Base-by-base conservation (phyloP, 176 grass and related monocot species). In the Oryza nivara region DNA sequence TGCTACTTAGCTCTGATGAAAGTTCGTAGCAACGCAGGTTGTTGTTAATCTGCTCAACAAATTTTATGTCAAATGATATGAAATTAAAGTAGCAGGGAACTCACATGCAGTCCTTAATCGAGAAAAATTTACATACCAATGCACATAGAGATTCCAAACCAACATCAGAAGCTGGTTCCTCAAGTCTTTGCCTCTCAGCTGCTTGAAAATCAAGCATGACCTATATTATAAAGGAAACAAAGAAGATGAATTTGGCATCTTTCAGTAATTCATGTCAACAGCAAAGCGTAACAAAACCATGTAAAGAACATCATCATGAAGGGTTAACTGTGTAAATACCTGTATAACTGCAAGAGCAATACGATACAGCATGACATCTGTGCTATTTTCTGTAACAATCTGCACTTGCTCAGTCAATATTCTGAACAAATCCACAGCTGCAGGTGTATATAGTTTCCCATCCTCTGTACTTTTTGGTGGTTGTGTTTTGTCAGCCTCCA, bases 131-230 rank as follows among this genome's bases (percentile, higher is more conserved):
- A 82, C 89, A 86, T 81, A 99, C 97, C 91, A 99, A 82, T 54
- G 97, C 97, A 86, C 97, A 99, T 13, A 94, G 86, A 47, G 84
- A 73, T 89, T 99, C 88, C 66, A 99, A 70, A 89, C 86, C 97
- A 88, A 96, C 75, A 51, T 99, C 92, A 84, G 90, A 96, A 92
- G 97, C 93, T 65, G 92, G 93, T 45, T 94, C 93, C 74, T 96
- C 97, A 66, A 99, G 84, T 71, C 92, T 92, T 86, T 89, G 88
- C 75, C 93, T 91, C 86, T 99, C 97, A 58, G 97, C 97, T 86
- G 92, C 86, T 99, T 99, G 93, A 90, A 99, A 99, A 91, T 99
- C 97, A 92, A 99, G 84, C 97, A 99, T 99, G 64, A 99, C 97
- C 97, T 99, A 51, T 30, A 47, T 94, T 99, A 45, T 30, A 47